phyloP scores from a whole-genome alignment of 164 flowering plant species.

The Vitis rupestris region DNA sequence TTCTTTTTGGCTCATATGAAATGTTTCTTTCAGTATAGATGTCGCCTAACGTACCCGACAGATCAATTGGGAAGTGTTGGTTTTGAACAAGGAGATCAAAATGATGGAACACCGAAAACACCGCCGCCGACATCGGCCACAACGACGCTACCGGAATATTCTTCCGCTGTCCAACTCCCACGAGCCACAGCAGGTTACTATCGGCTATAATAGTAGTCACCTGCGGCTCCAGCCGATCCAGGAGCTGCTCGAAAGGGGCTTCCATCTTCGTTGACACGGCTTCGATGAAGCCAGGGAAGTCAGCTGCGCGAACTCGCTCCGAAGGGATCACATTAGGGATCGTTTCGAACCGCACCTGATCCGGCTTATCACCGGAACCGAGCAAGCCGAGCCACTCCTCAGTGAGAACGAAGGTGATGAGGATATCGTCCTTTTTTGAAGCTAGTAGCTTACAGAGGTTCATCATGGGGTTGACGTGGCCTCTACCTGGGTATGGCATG shows the following conservation, averaged over 20 bases:
- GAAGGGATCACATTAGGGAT: conserved; percentile 83
- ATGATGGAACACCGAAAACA: conserved; percentile 11
- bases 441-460: conserved; percentile 49
- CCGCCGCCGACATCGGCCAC: conserved; percentile 16
- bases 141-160: conserved; percentile 24
- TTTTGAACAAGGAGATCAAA: conserved; percentile 10
- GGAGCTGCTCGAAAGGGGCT: conserved; percentile 54
- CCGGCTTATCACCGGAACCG: conserved; percentile 30
- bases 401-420: conserved; percentile 65
- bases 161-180: conserved; percentile 30
- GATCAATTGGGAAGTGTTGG: conserved; percentile 8
- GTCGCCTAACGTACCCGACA: conserved; percentile 7
- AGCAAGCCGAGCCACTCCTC: conserved; percentile 78
- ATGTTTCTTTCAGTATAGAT: too few species aligned
- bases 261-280: conserved; percentile 55
- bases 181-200: conserved; percentile 43
- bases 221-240: conserved; percentile 39
- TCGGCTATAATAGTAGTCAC: conserved; percentile 46
- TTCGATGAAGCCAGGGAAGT: conserved; percentile 46
- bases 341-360: conserved; percentile 38
- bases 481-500: conserved; percentile 57
- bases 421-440: conserved; percentile 2
- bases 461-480: conserved; percentile 71
- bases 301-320: conserved; percentile 46
- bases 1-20: too few species aligned